A percentile compares a stretch with the other conserved stretches of the same genome.
Conservation (phyloP, 352 stramenopile species). For the Phytophthora multivora region DNA sequence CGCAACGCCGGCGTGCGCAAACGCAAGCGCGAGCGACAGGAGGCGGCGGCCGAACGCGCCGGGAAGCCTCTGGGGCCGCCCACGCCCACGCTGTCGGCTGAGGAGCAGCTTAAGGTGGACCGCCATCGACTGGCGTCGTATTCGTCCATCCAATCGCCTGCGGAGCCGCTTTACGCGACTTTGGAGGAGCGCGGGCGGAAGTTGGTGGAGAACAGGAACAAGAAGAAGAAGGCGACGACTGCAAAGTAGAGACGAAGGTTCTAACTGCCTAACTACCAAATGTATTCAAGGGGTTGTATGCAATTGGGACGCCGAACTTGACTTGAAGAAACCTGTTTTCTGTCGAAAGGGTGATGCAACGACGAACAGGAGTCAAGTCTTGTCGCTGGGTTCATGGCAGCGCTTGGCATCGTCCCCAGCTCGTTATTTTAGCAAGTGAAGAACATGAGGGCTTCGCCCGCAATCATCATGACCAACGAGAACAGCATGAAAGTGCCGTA, state of each 20-base stretch:
- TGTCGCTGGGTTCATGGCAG: not conserved
- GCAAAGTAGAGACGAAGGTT: constrained; percentile 22
- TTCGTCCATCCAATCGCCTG: constrained; percentile 71
- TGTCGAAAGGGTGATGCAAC: constrained; percentile 32
- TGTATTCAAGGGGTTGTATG: constrained; percentile 33
- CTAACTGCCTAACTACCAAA: constrained; percentile 27
- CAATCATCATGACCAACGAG: constrained; percentile 50
- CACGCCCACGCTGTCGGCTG: constrained; percentile 32
- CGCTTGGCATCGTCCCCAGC: constrained; percentile 13
- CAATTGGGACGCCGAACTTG: constrained; percentile 4
- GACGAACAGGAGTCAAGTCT: constrained; percentile 1
- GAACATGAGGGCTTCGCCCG: constrained; percentile 74
- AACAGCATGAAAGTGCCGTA: constrained; percentile 69
- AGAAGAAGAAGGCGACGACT: constrained; percentile 38
- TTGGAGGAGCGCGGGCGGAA: constrained; percentile 36
- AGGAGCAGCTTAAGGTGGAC: constrained; percentile 70
- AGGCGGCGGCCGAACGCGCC: constrained; percentile 23
- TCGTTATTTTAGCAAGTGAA: constrained; percentile 66
- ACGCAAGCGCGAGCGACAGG: constrained; percentile 64
- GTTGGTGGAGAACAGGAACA: constrained; percentile 23
- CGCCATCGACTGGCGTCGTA: constrained; percentile 70
- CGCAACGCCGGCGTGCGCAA: constrained; percentile 70
- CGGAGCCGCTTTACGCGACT: constrained; percentile 47
- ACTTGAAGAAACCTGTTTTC: not conserved
- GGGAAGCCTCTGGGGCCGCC: constrained; percentile 6